Evolutionary conservation across 768 basidiomycete species (phyloP), one percentile per base, ranked within the genome.

Genomic region (Kwoniella pini): DNA sequence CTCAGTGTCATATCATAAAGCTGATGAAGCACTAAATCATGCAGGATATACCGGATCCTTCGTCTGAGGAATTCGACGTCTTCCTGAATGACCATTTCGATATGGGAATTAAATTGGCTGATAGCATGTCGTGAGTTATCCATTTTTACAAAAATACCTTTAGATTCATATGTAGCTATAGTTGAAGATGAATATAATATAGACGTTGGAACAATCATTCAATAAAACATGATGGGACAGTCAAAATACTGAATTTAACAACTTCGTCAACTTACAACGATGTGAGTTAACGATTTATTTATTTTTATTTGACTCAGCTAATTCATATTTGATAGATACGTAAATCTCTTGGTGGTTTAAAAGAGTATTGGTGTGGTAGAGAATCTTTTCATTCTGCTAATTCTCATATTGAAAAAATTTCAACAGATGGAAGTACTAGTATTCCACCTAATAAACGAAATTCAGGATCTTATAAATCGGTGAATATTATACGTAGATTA

Each of bases 341-440:
- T 38, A 42, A 49, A 58, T 36, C 44, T 10, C 53, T 72, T 4
- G 60, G 60, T 6, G 64, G 64, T 10, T 46, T 72, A 27, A 62
- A 65, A 43, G 71, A 70, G 13, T 69, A 68, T 54, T 72, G 71
- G 71, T 72, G 71, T 31, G 71, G 65, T 12, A 48, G 71, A 15
- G 39, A 38, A 49, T 72, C 71, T 6, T 44, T 27, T 15, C 71
- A 53, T 44, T 27, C 62, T 54, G 26, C 13, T 19, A 19, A 15
- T 24, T 9, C 52, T 7, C n/a, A n/a, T 31, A 5, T 26, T 4
- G 31, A 26, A 27, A 56, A 46, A 28, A 30, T 46, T 33, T 42
- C 33, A 27, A 42, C 33, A n/a, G 52, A 54, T 21, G 21, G 19
- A 17, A 30, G 39, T 21, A 36, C 54, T 36, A 15, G 15, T 15